Evolutionary conservation across 148 eudicot species (phyloP), one percentile per base, ranked within the genome.

Genomic region (Chenopodium formosanum): DNA sequence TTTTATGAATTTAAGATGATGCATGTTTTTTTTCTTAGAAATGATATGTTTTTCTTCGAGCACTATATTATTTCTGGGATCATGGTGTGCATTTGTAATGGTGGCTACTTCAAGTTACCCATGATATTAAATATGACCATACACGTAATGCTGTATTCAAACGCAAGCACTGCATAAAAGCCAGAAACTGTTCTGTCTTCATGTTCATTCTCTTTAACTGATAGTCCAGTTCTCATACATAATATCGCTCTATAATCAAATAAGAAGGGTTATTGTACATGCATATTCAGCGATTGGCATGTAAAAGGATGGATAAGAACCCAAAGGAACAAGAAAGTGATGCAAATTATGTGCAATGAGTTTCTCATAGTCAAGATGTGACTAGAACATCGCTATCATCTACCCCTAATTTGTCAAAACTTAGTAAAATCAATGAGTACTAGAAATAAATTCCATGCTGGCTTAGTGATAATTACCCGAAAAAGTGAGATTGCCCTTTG

Each of bases 401-500:
- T 67, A 29, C 70, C 34, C 70, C 37, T 4, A 53, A 69, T 56
- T 56, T 56, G 58, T 5, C 9, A 34, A 25, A 74, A 52, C n/a
- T 20, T 13, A 22, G 4, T 14, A 52, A 25, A 29, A 2, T 12
- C 8, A 19, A 12, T 71, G 3, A 13, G 29, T 16, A 56, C 19
- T 64, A 17, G 22, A 3, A 68, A 46, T 22, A 27, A 13, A 22
- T n/a, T n/a, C 22, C 46, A 11, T 47, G 56, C 31, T 40, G 17
- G 34, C 46, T 32, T 5, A 73, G 76, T 19, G 9, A 25, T 27
- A 19, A 19, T 48, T 92, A 94, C 97, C 99, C 98, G 65, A 94
- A 97, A 88, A 97, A 97, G 89, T 94, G 99, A 81, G 98, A 91
- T 84, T 97, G 99, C 71, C 98, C 99, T 80, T 85, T 91, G 84